A percentile compares a stretch with the other conserved stretches of the same genome.
These are phyloP conservation scores for Aspergillus luchuensis DNA, from an alignment of 2,329 filamentous ascomycete genomes.

Conservation along the genomic window DNA sequence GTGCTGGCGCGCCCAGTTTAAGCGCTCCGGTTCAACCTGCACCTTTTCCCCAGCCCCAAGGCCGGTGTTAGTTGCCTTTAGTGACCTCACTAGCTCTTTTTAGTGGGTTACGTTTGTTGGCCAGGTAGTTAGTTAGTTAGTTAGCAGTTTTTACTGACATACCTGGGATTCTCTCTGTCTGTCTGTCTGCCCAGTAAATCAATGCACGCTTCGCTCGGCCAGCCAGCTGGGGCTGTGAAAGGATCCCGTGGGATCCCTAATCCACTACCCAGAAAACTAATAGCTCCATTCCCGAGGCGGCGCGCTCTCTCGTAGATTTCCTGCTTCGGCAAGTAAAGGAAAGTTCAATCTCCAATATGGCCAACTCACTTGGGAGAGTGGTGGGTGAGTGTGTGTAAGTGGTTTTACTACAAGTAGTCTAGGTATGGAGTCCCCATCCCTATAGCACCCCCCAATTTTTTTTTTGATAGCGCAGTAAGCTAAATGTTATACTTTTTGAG, in stretches of 20 bases:
- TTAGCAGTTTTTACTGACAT: background rate
- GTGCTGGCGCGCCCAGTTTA: conserved; percentile 22
- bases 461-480: no score
- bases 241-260: background rate
- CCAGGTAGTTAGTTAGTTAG: conserved; percentile 1
- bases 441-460: no score
- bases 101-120: conserved; percentile 6
- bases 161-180: background rate
- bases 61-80: conserved; percentile 20
- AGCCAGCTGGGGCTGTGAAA: background rate
- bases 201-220: background rate
- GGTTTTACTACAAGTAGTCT: no score
- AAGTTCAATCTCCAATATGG: background rate
- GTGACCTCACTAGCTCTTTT: conserved; percentile 16
- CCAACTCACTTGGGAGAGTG: background rate
- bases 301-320: background rate
- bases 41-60: conserved; percentile 21
- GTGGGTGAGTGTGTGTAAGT: no score
- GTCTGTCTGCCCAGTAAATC: background rate
- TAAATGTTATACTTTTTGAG: background rate
- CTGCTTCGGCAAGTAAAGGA: background rate
- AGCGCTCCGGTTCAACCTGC: conserved; percentile 19
- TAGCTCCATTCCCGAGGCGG: background rate
- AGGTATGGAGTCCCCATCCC: no score
- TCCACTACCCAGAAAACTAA: background rate